These are phyloP conservation scores for Termitomyces sp. DNA, from an alignment of 768 basidiomycete species.

Conservation along the genomic window DNA sequence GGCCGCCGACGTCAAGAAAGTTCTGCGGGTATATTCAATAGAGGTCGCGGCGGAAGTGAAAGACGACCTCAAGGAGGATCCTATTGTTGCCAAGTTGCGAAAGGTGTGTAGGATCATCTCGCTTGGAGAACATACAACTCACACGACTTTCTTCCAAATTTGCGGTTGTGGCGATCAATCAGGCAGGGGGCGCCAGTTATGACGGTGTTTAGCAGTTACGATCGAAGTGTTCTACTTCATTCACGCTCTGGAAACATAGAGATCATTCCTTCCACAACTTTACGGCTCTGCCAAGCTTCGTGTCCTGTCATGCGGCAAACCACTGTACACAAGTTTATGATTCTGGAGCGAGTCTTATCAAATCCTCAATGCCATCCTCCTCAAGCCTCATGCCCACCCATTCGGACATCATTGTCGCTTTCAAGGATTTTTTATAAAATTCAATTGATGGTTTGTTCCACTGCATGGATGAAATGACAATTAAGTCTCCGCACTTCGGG, in stretches of 20 bases:
- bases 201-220: conserved; percentile 57
- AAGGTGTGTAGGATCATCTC: conserved; percentile 47
- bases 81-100: conserved; percentile 75
- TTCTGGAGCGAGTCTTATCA: conserved; percentile 39
- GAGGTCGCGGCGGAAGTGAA: conserved; percentile 82
- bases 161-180: conserved; percentile 13
- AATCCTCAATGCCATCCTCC: conserved; percentile 57
- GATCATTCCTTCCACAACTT: conserved; percentile 3
- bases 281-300: not conserved
- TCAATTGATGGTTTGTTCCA: conserved; percentile 93
- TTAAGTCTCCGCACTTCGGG: conserved; percentile 14
- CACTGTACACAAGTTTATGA: conserved; percentile 5
- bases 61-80: conserved; percentile 83
- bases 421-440: conserved; percentile 83
- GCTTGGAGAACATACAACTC: conserved; percentile 8
- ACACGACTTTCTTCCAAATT: conserved; percentile 10
- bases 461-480: conserved; percentile 30
- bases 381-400: conserved; percentile 88
- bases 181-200: conserved; percentile 89
- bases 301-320: not conserved
- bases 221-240: conserved; percentile 6
- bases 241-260: conserved; percentile 12
- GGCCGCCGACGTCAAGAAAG: conserved; percentile 78
- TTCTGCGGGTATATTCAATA: conserved; percentile 75
- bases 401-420: conserved; percentile 74